phyloP scores from a whole-genome alignment of 2,329 filamentous ascomycete genomes.

The Aureobasidium sp. region DNA sequence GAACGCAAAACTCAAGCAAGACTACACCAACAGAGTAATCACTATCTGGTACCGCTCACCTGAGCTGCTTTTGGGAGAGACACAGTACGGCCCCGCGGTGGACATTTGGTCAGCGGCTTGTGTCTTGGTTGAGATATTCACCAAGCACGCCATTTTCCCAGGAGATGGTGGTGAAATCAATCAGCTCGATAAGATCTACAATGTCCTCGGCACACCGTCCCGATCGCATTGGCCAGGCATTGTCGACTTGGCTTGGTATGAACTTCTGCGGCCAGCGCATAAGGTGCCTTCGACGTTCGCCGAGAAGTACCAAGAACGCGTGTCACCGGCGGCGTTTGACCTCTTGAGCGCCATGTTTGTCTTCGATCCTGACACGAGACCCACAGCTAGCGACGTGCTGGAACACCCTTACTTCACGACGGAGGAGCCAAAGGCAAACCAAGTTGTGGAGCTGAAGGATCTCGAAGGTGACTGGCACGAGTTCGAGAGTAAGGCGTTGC shows the following conservation, averaged over 20 bases:
- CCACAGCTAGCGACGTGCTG: constrained; percentile 74
- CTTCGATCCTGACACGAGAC: constrained; percentile 78
- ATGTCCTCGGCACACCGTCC: constrained; percentile 79
- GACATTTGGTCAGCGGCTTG: constrained; percentile 98
- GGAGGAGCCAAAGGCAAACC: constrained; percentile 68
- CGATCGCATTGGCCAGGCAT: constrained; percentile 79
- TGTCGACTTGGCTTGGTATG: constrained; percentile 92
- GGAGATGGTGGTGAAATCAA: constrained; percentile 93
- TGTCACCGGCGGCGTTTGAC: constrained; percentile 75
- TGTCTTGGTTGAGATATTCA: constrained; percentile 95
- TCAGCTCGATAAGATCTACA: constrained; percentile 92
- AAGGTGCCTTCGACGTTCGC: constrained; percentile 67
- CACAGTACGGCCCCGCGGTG: constrained; percentile 78
- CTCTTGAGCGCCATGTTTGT: constrained; percentile 76
- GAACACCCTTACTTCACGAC: constrained; percentile 79
- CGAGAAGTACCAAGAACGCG: constrained; percentile 68
- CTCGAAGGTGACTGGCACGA: constrained; percentile 97
- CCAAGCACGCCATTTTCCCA: constrained; percentile 84
- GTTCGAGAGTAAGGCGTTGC: constrained; percentile 89
- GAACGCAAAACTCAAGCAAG: constrained; percentile 59
- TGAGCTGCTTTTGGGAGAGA: constrained; percentile 83
- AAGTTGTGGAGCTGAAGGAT: constrained; percentile 72
- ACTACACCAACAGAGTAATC: constrained; percentile 97
- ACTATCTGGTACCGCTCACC: constrained; percentile 97
- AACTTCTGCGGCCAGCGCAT: constrained; percentile 72